phyloP scores from a whole-genome alignment of 129 eudicot species.

The Artemisia argyi region DNA sequence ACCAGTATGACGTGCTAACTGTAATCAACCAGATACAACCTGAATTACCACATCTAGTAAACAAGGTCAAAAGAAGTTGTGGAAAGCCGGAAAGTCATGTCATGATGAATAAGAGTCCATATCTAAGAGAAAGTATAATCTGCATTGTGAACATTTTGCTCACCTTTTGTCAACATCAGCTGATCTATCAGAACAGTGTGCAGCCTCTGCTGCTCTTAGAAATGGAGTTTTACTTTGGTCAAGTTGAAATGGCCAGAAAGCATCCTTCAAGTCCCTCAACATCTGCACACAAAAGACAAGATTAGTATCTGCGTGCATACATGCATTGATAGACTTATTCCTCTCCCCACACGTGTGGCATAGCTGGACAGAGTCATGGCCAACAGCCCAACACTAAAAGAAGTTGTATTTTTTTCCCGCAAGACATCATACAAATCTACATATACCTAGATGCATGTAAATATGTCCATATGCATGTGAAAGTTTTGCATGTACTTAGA shows the following conservation, averaged over 20 bases:
- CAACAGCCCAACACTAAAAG: no score
- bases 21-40: background rate
- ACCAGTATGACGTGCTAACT: background rate
- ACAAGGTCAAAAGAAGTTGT: no score
- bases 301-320: slow-evolving; percentile 3
- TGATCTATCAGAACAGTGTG: slow-evolving; percentile 60
- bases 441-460: background rate
- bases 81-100: no score
- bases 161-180: slow-evolving; percentile 50
- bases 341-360: no score
- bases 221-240: slow-evolving; percentile 64
- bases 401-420: no score
- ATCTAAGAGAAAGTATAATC: background rate
- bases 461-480: background rate
- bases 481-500: background rate
- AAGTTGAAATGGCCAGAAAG: slow-evolving; percentile 92
- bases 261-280: slow-evolving; percentile 75
- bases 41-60: background rate
- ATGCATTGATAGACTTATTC: no score
- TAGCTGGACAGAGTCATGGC: no score
- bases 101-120: background rate
- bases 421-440: background rate
- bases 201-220: slow-evolving; percentile 90
- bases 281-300: slow-evolving; percentile 46
- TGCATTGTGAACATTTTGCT: slow-evolving; percentile 9